Evolutionary conservation across 805 yeast genomes (phyloP).

Genomic region (Starmerella bombi): DNA sequence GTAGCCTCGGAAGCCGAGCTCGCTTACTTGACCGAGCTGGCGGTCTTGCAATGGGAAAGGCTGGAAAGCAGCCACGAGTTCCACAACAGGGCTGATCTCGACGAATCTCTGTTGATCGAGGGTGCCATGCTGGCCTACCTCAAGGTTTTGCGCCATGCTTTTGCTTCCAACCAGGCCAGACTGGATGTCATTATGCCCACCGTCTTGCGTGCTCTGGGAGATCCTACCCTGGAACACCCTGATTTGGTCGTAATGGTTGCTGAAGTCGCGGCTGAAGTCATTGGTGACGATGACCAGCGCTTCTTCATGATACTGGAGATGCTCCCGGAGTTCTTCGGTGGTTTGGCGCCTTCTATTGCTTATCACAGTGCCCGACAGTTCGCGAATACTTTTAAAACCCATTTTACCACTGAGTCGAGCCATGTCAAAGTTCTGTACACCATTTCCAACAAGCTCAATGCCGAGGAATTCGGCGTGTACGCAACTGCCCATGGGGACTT

Average conservation of each 20-base stretch:
- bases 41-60: slow-evolving; percentile 4
- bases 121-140: slow-evolving; percentile 26
- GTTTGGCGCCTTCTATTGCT: slow-evolving; percentile 37
- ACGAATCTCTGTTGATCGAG: slow-evolving; percentile 38
- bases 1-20: slow-evolving; percentile 2
- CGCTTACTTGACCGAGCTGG: slow-evolving; percentile 4
- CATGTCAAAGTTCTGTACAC: slow-evolving; percentile 58
- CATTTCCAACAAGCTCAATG: slow-evolving; percentile 57
- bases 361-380: slow-evolving; percentile 42
- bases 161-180: slow-evolving; percentile 35
- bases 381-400: slow-evolving; percentile 50
- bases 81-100: slow-evolving; percentile 18
- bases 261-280: slow-evolving; percentile 11
- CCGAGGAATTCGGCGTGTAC: slow-evolving; percentile 29
- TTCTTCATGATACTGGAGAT: slow-evolving; percentile 12
- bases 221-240: not conserved
- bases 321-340: slow-evolving; percentile 34
- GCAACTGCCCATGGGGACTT: slow-evolving; percentile 25
- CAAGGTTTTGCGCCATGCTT: slow-evolving; percentile 52
- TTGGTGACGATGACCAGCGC: slow-evolving; percentile 7
- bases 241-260: slow-evolving; percentile 4
- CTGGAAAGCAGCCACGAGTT: slow-evolving; percentile 10
- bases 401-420: slow-evolving; percentile 23
- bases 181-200: slow-evolving; percentile 34
- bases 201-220: slow-evolving; percentile 28